Percentiles rank a stretch among this genome's conserved stretches.
Conservation (phyloP, 805 yeast species). For the Debaryomyces castellii region DNA sequence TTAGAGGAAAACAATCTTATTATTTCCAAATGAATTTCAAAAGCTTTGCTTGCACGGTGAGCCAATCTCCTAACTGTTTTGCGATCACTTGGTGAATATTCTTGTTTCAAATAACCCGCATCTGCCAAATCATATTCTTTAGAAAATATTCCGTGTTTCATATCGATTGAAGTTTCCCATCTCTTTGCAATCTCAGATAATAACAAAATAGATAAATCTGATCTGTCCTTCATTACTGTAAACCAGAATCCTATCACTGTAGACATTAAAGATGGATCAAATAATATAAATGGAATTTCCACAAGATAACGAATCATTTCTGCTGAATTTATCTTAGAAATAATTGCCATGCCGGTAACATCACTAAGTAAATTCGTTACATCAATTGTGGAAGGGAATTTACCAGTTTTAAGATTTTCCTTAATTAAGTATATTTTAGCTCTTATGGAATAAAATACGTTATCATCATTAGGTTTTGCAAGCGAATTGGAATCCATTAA, state of each 20-base stretch:
- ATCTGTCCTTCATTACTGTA: conserved; percentile 67
- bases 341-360: conserved; percentile 36
- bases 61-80: conserved; percentile 54
- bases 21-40: conserved; percentile 69
- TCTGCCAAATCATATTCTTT: conserved; percentile 49
- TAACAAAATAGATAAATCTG: conserved; percentile 55
- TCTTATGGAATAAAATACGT: conserved; percentile 27
- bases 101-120: conserved; percentile 76
- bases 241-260: conserved; percentile 79
- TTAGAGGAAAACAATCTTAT: conserved; percentile 69
- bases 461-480: conserved; percentile 24
- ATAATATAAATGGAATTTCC: conserved; percentile 67
- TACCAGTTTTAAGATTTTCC: conserved; percentile 4
- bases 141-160: conserved; percentile 64
- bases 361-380: conserved; percentile 46
- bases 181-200: conserved; percentile 65
- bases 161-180: conserved; percentile 67
- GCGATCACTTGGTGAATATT: conserved; percentile 82
- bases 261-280: conserved; percentile 58
- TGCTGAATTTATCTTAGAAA: conserved; percentile 39
- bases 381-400: conserved; percentile 18
- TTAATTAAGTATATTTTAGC: conserved; percentile 19
- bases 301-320: conserved; percentile 53
- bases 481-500: conserved; percentile 29
- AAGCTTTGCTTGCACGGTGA: conserved; percentile 42